These are phyloP conservation scores for Penicillium polonicum DNA, from an alignment of 2,329 filamentous ascomycete genomes.

Conservation along the genomic window DNA sequence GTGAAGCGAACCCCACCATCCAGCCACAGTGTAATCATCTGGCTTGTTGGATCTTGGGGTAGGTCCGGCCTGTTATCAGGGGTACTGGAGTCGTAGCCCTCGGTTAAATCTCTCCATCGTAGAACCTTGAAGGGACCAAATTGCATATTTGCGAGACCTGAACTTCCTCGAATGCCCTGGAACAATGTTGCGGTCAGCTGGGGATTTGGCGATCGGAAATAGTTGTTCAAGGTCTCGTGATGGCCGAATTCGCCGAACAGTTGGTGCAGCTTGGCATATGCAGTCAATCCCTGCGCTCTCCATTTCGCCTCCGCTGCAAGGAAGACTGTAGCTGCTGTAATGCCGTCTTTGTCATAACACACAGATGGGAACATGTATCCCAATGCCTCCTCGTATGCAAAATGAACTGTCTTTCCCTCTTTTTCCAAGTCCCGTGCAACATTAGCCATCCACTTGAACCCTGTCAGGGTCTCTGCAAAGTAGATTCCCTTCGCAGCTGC, in stretches of 20 bases:
- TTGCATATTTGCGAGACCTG: conserved; percentile 43
- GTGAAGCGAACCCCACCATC: conserved; percentile 58
- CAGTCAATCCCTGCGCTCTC: conserved; percentile 53
- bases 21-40: conserved; percentile 64
- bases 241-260: conserved; percentile 59
- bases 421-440: conserved; percentile 53
- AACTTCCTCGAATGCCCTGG: conserved; percentile 50
- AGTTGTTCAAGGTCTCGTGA: conserved; percentile 64
- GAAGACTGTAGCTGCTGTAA: conserved; percentile 61
- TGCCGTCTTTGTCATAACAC: conserved; percentile 64
- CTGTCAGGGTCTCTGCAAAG: conserved; percentile 62
- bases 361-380: conserved; percentile 65
- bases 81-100: conserved; percentile 59
- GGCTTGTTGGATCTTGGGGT: conserved; percentile 56
- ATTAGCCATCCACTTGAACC: conserved; percentile 69
- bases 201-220: conserved; percentile 59
- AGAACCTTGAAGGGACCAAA: conserved; percentile 55
- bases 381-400: conserved; percentile 65
- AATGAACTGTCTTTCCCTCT: conserved; percentile 53
- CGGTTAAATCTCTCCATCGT: conserved; percentile 62
- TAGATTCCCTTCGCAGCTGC: conserved; percentile 55
- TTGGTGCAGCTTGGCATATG: conserved; percentile 56
- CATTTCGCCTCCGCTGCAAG: conserved; percentile 56
- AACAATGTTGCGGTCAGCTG: conserved; percentile 56
- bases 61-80: conserved; percentile 53